A percentile compares a stretch with the other conserved stretches of the same genome.
phyloP scores from a whole-genome alignment of 768 basidiomycete genomes.

The Pseudohyphozyma bogoriensis region DNA sequence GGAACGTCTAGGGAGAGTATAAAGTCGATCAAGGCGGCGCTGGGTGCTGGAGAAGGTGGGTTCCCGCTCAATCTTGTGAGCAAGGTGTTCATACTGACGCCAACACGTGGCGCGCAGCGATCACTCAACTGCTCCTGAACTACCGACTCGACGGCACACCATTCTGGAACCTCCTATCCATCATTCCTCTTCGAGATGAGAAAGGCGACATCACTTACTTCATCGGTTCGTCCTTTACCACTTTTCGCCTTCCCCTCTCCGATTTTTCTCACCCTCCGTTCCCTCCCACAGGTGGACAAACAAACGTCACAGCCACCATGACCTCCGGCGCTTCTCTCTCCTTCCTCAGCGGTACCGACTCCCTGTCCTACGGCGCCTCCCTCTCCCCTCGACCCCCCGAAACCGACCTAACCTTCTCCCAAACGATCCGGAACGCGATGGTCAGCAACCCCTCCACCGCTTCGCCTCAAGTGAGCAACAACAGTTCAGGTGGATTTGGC shows the following conservation, averaged over 20 bases:
- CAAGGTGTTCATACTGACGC: no score
- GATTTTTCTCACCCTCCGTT: neutral
- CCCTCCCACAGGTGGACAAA: slow-evolving; percentile 7
- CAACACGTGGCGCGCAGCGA: neutral
- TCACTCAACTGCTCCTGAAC: slow-evolving; percentile 16
- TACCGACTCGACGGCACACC: slow-evolving; percentile 4
- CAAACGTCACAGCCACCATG: slow-evolving; percentile 9
- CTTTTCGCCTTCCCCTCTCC: neutral
- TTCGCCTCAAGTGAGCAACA: neutral
- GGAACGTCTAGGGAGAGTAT: slow-evolving; percentile 2
- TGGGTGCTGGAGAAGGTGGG: slow-evolving; percentile 6
- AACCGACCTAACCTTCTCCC: no score
- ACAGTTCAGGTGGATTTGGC: neutral
- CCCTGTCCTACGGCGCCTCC: no score
- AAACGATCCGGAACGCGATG: no score
- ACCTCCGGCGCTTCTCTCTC: slow-evolving; percentile 1
- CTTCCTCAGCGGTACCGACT: neutral
- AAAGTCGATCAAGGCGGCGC: neutral
- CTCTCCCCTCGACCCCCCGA: neutral
- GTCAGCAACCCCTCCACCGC: no score
- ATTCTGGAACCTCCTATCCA: slow-evolving; percentile 10
- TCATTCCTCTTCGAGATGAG: slow-evolving; percentile 19
- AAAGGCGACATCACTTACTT: slow-evolving; percentile 9
- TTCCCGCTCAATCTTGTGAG: neutral
- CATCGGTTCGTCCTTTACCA: slow-evolving; percentile 3